Percentiles rank a stretch among this genome's conserved stretches.
phyloP scores from a whole-genome alignment of 371 early-diverging fungal genomes.

The Rhizopus delemar region DNA sequence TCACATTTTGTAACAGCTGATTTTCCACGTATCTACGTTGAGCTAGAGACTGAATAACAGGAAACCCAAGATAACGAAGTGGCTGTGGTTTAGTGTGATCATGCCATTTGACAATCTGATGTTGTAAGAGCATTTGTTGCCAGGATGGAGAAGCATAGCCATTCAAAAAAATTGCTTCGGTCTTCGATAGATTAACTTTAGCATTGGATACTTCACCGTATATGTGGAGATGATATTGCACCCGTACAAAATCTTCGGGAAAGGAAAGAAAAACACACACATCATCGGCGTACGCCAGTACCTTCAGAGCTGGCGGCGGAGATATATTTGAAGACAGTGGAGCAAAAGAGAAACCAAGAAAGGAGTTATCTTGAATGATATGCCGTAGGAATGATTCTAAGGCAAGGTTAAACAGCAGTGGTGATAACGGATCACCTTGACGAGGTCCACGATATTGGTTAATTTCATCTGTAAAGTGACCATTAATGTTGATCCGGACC shows the following conservation, averaged over 20 bases:
- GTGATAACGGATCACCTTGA: conserved; percentile 30
- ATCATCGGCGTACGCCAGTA: conserved; percentile 11
- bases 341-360: not conserved
- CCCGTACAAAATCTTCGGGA: not conserved
- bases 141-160: too few relatives aligned
- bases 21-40: too few relatives aligned
- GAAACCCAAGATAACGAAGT: too few relatives aligned
- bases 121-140: too few relatives aligned
- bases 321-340: not conserved
- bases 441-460: conserved; percentile 17
- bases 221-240: conserved; percentile 1
- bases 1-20: too few relatives aligned
- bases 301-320: not conserved
- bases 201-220: conserved; percentile 3
- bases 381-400: conserved; percentile 17
- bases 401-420: conserved; percentile 25
- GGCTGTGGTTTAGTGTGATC: too few relatives aligned
- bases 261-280: conserved; percentile 3
- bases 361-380: conserved; percentile 3
- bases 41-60: too few relatives aligned
- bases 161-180: conserved; percentile 4
- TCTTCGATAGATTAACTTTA: conserved; percentile 8
- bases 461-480: conserved; percentile 6
- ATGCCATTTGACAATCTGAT: not conserved
- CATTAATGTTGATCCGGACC: conserved; percentile 18